Evolutionary conservation across 78 protist species (phyloP), one percentile per base, ranked within the genome.

Genomic region (Chrysochromulina tobinii): DNA sequence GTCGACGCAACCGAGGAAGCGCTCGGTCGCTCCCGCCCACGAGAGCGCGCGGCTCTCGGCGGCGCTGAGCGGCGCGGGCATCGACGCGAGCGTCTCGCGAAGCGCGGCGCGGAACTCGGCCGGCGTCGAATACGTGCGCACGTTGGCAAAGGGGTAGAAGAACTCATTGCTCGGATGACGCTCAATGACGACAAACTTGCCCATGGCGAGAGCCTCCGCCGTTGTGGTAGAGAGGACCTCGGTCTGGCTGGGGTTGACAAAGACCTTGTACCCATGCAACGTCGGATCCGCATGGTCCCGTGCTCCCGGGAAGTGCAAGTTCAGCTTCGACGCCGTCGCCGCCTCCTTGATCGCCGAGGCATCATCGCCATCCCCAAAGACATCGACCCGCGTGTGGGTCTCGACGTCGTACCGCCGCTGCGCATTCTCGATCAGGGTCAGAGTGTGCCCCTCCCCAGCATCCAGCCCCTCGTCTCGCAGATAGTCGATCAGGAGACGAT

Each of bases 181-280:
- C 51, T 51, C 23, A 50, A 81, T 20, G 66, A 81, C 51, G 11
- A 25, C 87, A 20, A 81, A 55, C 87, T 81, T 66, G 77, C 83
- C 91, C 91, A 69, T 69, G 38, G 91, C 91, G 53, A 88, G 91
- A 3, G 91, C 91, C 61, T 88, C 84, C 59, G 90, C 90, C 25
- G 90, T 27, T 23, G 90, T 61, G 48, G 90, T 87, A 54, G 27
- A 87, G 51, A 87, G 69, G n/a, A 85, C 89, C 61, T 85, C 89
- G 54, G 68, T 27, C 27, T 27, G 54, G 55, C 58, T 27, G 17
- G 89, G 89, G 89, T 85, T 85, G 23, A 85, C 61, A 59, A 59
- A 59, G 14, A 75, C 25, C 57, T 73, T 38, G 83, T 73, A 50
- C 57, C 11, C 1, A 1, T 5, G 55, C 21, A 73, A n/a, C 51